Evolutionary conservation across 2,329 filamentous ascomycete genomes (phyloP), one percentile per base, ranked within the genome.

Genomic region (Chrysoporthe austroafricana): DNA sequence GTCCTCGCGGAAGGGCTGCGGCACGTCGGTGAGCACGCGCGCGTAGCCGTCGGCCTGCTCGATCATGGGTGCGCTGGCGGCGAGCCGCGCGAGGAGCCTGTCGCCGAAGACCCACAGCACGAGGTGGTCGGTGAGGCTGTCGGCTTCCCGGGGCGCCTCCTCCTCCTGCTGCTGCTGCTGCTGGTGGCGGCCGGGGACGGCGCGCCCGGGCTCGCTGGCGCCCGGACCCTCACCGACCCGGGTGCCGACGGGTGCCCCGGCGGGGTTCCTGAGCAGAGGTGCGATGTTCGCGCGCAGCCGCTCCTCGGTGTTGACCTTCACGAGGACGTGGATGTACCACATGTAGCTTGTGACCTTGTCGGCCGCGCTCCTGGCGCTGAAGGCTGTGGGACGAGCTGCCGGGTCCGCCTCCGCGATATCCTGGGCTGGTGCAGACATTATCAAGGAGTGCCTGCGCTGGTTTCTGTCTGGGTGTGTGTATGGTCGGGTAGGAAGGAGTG

Each of bases 241-340:
- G 18, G 13, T 26, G 50, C 26, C 43, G 54, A 14, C 21, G 26
- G 7, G 14, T 11, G 4, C 1, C 8, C 2, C 50, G 5, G 9
- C 16, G 13, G n/a, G 6, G 21, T 43, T 54, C 2, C 36, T 46
- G 13, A 69, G 57, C 2, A 62, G 9, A 14, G 39, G 39, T 7
- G 56, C 62, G 62, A 65, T 60, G 13, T 62, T 64, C 9, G 60
- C 48, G 34, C 68, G 52, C 50, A 69, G 52, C 4, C 68, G 58
- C 34, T 62, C 65, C 36, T 62, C 62, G 14, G 62, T 59, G 62
- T 67, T 69, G 48, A 69, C 65, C 11, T 16, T 54, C 21, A 69
- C 52, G 9, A 62, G 54, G 4, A 69, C 62, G 62, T 69, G 68
- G 43, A 69, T 58, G 32, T 69, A 65, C 68, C 68, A 69, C 65